These are phyloP conservation scores for Lachancea sp. DNA, from an alignment of 805 yeast species.

Conservation along the genomic window DNA sequence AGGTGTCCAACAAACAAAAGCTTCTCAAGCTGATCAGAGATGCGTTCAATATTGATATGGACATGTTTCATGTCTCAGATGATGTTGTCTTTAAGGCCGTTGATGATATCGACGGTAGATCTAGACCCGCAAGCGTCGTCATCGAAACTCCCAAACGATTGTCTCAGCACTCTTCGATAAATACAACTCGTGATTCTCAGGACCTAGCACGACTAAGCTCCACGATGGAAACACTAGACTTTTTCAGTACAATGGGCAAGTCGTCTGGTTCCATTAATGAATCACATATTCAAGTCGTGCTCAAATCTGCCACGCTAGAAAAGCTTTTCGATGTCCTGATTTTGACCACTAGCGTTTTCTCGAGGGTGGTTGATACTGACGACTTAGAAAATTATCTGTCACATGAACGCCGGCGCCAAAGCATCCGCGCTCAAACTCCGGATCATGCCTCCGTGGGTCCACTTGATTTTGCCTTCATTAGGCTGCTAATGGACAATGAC, in stretches of 20 bases:
- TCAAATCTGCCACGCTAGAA: conserved; percentile 67
- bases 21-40: conserved; percentile 54
- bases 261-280: conserved; percentile 32
- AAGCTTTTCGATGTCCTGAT: conserved; percentile 75
- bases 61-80: conserved; percentile 48
- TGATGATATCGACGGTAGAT: conserved; percentile 28
- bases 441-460: conserved; percentile 16
- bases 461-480: conserved; percentile 37
- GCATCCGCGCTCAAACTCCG: neutral
- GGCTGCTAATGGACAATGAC: conserved; percentile 56
- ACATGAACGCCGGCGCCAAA: conserved; percentile 20
- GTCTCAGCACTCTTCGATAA: conserved; percentile 32
- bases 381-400: conserved; percentile 39
- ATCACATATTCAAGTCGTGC: conserved; percentile 40
- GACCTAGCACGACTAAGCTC: conserved; percentile 20
- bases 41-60: conserved; percentile 54
- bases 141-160: conserved; percentile 42
- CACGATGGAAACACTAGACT: conserved; percentile 28
- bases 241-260: conserved; percentile 26
- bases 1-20: conserved; percentile 38
- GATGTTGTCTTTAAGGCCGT: conserved; percentile 56
- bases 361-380: conserved; percentile 35
- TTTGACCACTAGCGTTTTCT: conserved; percentile 57
- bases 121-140: conserved; percentile 43
- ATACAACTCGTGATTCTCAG: conserved; percentile 19